Percentiles rank a stretch among this genome's conserved stretches.
These are phyloP conservation scores for Bacterosira constricta DNA, from an alignment of 108 stramenopile species.

Conservation along the genomic window DNA sequence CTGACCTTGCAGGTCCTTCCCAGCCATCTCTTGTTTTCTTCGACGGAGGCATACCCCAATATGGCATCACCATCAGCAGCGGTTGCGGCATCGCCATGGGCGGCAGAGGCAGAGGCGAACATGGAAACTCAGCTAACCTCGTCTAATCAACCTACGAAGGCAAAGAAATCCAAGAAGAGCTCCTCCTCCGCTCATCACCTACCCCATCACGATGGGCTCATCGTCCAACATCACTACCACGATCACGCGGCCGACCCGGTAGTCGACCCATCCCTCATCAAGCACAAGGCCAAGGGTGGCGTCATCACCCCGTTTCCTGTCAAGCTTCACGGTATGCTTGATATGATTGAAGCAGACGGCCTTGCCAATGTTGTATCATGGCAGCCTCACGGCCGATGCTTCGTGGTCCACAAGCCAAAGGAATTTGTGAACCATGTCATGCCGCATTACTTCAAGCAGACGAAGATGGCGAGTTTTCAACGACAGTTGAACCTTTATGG, in stretches of 20 bases:
- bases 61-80: not conserved
- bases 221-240: conserved; percentile 74
- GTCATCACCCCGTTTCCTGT: conserved; percentile 70
- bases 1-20: conserved; percentile 36
- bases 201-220: conserved; percentile 3
- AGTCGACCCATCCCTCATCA: conserved; percentile 47
- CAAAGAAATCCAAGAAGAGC: not conserved
- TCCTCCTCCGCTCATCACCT: not conserved
- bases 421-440: conserved; percentile 79
- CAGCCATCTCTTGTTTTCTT: conserved; percentile 20
- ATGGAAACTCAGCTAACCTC: conserved; percentile 6
- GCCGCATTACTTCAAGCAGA: conserved; percentile 89
- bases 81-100: not conserved
- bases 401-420: conserved; percentile 86
- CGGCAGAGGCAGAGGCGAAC: not conserved
- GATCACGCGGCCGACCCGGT: conserved; percentile 66
- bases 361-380: conserved; percentile 76
- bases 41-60: not conserved
- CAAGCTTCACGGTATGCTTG: conserved; percentile 81
- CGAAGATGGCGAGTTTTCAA: conserved; percentile 89
- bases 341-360: conserved; percentile 56
- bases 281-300: conserved; percentile 63
- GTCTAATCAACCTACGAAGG: not conserved
- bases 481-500: conserved; percentile 94
- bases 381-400: conserved; percentile 88